Evolutionary conservation across 202 grass and related monocot genomes (phyloP), one percentile per base, ranked within the genome.

Genomic region (Zizania palustris): DNA sequence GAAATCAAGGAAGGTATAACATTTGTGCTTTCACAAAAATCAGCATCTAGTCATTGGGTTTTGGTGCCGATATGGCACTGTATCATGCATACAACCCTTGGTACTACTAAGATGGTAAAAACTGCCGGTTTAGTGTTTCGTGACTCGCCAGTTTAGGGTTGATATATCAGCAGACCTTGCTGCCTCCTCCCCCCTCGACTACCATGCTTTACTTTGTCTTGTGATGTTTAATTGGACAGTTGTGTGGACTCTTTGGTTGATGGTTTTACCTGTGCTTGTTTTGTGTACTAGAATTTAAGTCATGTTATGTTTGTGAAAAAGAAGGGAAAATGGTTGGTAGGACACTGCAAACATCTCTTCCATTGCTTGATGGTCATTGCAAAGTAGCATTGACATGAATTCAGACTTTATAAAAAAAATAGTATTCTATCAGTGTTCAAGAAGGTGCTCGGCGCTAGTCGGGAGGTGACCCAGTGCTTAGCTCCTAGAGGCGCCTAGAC

Each of bases 1-100:
- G 72, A 99, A 95, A 96, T 93, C 92, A 69, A 87, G 92, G 67
- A 99, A 96, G 92, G 96, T 99, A 88, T 88, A 76, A 64, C 43
- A 39, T 78, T 82, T 80, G 74, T 65, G 64, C 62, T 87, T 82
- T 63, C 0, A 1, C 68, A 43, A 80, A 79, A 38, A 80, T 82
- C 65, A 81, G 65, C 18, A 51, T 71, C 75, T 88, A 72, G 48
- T 46, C 65, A 16, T 56, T 56, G 45, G 11, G 6, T 13, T 33
- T 63, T 72, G 41, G 46, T 39, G 73, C 80, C 12, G 71, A 15
- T 44, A 51, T 60, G 51, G 13, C 39, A 21, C 62, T 68, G 39
- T 61, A 55, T 54, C 3, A 3, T 55, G 61, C 45, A 63, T 45
- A 77, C 73, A 45, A 44, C 21, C 46, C 18, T n/a, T n/a, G 15